A percentile compares a stretch with the other conserved stretches of the same genome.
phyloP scores from a whole-genome alignment of 352 stramenopile genomes.

The Globisporangium uncinulatum region DNA sequence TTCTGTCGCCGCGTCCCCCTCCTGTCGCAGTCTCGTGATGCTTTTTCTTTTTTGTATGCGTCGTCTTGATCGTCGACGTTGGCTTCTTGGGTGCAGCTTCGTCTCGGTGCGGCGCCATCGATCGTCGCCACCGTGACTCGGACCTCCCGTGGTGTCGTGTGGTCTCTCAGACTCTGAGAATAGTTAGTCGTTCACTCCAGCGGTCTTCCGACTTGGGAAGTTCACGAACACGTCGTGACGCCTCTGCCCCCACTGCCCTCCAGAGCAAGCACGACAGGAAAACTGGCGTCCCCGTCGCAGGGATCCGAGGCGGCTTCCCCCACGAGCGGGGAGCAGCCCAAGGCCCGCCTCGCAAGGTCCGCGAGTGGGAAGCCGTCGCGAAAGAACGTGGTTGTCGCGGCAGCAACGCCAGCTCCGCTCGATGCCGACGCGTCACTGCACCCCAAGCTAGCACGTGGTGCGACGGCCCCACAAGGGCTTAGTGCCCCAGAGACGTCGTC shows the following conservation, averaged over 20 bases:
- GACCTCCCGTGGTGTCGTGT: too few species aligned
- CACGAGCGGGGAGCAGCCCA: not conserved
- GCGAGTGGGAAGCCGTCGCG: not conserved
- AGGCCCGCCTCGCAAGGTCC: conserved; percentile 2
- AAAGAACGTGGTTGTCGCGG: conserved; percentile 7
- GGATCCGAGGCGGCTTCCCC: not conserved
- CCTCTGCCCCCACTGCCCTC: too few species aligned
- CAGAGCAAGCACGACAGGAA: not conserved
- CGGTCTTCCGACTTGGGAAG: too few species aligned
- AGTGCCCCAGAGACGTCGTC: not conserved
- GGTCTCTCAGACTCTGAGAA: too few species aligned
- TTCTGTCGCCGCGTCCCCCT: not conserved
- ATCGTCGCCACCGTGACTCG: not conserved
- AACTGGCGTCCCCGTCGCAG: conserved; percentile 4
- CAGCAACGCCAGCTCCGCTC: not conserved
- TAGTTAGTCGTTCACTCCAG: too few species aligned
- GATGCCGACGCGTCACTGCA: not conserved
- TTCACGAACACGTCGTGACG: too few species aligned
- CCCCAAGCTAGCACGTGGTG: conserved; percentile 1
- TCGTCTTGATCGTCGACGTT: not conserved
- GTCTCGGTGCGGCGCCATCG: not conserved
- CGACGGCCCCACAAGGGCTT: not conserved
- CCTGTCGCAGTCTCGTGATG: not conserved
- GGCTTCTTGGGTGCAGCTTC: not conserved
- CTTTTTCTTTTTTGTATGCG: conserved; percentile 18